Evolutionary conservation across 192 early-diverging fungal genomes (phyloP), one percentile per base, ranked within the genome.

Genomic region (Geranomyces variabilis): DNA sequence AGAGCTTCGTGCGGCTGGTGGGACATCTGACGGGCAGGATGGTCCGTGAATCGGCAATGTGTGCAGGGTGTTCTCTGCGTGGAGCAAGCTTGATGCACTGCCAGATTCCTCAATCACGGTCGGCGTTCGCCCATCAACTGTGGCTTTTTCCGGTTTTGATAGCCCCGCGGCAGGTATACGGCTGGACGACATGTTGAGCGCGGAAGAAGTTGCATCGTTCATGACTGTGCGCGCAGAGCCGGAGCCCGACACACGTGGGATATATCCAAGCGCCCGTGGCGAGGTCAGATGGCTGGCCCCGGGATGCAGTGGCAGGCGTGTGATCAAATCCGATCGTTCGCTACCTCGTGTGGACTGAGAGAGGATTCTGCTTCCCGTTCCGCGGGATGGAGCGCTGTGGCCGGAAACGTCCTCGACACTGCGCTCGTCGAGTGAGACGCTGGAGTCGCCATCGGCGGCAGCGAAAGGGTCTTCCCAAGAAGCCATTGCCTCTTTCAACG

Each of bases 401-500:
- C 28, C 28, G 58, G 28, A 6, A 5, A 17, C 28, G 3, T 41
- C 36, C 36, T 41, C 36, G 6, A 6, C 26, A 29, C 58, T 60
- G n/a, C 12, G 34, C n/a, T 64, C 41, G 4, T 64, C 63, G 6
- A 7, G 2, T 36, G 34, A 31, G 9, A 19, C n/a, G 19, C 21
- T 13, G 0, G 48, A 4, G 21, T 8, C 14, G 21, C 46, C 63
- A 41, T 66, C 63, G 15, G 63, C 41, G 14, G 12, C 26, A 0
- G 69, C 56, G 1, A 72, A 47, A 22, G 62, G 61, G 22, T 72
- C 70, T 61, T 72, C 70, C 70, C 70, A 72, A 4, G 62, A 63
- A 9, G 70, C 70, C 70, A 72, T 72, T 1, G 70, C 70, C 29
- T 72, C 70, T 36, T 64, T 63, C 48, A 72, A 29, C 5, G 70